Evolutionary conservation across 1,284 basidiomycete species (phyloP).

Genomic region (Coniferiporia sulphurascens): DNA sequence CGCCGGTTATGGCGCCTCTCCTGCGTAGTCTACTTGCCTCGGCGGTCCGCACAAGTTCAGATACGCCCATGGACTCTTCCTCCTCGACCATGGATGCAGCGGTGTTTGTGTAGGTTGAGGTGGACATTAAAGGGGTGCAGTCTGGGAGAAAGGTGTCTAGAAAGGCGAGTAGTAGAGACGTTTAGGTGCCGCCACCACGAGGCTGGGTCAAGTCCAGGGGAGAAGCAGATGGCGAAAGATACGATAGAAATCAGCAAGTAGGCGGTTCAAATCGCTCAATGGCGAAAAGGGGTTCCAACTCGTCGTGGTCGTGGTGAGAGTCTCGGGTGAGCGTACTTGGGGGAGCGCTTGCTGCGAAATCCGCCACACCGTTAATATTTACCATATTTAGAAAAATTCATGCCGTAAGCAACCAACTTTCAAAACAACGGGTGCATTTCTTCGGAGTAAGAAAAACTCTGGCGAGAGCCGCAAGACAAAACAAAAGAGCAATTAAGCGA

Average conservation of each 20-base stretch:
- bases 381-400: neutral
- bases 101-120: conserved; percentile 10
- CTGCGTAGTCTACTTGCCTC: conserved; percentile 68
- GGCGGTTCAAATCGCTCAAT: neutral
- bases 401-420: neutral
- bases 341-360: neutral
- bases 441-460: too few species aligned
- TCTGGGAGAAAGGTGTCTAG: neutral
- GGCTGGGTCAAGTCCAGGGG: neutral
- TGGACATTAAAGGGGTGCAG: neutral
- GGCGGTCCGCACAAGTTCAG: conserved; percentile 62
- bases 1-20: conserved; percentile 51
- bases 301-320: neutral
- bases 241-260: neutral
- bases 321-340: neutral
- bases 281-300: neutral
- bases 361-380: neutral
- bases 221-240: conserved; percentile 1
- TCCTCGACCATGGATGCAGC: conserved; percentile 32
- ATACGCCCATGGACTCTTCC: conserved; percentile 64
- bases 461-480: neutral
- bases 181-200: conserved; percentile 7
- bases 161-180: neutral
- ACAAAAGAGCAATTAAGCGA: neutral
- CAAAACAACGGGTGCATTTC: too few species aligned